Evolutionary conservation across 2,329 filamentous ascomycete species (phyloP).

Genomic region (Xylariales sp.): DNA sequence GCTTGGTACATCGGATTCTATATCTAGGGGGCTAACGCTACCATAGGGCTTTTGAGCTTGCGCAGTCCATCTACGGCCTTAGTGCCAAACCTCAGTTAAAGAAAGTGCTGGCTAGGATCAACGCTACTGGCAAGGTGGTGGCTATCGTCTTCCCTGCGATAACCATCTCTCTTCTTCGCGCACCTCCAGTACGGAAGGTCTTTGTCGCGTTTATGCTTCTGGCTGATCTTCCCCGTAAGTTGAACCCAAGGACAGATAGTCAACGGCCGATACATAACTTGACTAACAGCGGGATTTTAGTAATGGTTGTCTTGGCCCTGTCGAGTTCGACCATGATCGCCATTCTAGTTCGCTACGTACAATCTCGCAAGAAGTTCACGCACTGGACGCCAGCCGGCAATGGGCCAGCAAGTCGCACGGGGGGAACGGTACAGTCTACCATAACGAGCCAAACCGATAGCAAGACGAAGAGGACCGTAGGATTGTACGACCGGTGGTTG

Average conservation of each 20-base stretch:
- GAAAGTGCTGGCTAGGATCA: constrained; percentile 11
- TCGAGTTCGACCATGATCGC: constrained; percentile 17
- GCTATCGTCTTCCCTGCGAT: constrained; percentile 16
- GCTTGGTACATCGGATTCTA: too few relatives aligned
- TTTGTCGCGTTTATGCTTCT: constrained; percentile 18
- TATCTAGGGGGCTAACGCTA: background rate
- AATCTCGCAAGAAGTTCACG: constrained; percentile 16
- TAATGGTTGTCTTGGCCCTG: constrained; percentile 15
- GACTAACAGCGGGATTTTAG: too few relatives aligned
- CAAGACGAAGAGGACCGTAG: constrained; percentile 4
- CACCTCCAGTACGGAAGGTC: constrained; percentile 12
- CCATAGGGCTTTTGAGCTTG: constrained; percentile 9
- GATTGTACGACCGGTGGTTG: constrained; percentile 21
- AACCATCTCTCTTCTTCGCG: constrained; percentile 17
- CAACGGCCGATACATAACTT: background rate
- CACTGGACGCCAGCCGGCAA: constrained; percentile 14
- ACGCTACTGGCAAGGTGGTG: constrained; percentile 15
- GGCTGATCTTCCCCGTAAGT: constrained; percentile 19
- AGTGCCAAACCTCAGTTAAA: constrained; percentile 11
- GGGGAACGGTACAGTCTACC: background rate
- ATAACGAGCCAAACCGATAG: constrained; percentile 1
- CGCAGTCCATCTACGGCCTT: constrained; percentile 11
- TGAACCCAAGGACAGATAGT: background rate
- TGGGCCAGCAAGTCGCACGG: background rate
- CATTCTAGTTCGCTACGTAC: constrained; percentile 17